A percentile compares a stretch with the other conserved stretches of the same genome.
These are phyloP conservation scores for Lichtheimia ramosa DNA, from an alignment of 371 early-diverging fungal species.

Conservation along the genomic window DNA sequence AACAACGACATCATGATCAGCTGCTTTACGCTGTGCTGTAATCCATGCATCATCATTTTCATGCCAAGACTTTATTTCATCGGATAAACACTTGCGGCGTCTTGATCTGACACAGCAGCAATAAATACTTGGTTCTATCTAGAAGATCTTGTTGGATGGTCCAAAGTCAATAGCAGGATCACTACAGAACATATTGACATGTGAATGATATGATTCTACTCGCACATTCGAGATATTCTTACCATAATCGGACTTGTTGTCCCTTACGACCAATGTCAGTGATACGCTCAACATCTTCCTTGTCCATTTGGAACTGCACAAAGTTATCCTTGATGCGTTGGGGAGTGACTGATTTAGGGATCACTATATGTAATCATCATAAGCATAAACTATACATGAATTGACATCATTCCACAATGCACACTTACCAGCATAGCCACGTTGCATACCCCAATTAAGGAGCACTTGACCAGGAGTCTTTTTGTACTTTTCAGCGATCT, in stretches of 20 bases:
- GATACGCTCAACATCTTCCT: constrained; percentile 34
- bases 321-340: constrained; percentile 48
- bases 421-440: constrained; percentile 51
- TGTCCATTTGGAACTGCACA: constrained; percentile 29
- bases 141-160: constrained; percentile 21
- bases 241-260: constrained; percentile 25
- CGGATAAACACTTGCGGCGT: no score
- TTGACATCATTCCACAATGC: neutral
- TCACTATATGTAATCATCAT: constrained; percentile 22
- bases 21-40: no score
- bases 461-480: constrained; percentile 72
- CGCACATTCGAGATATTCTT: neutral
- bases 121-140: no score
- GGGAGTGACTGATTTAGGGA: constrained; percentile 60
- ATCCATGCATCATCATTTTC: no score
- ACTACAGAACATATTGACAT: neutral
- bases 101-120: no score
- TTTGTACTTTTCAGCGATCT: constrained; percentile 71
- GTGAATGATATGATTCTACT: neutral
- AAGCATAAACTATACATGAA: no score
- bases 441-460: constrained; percentile 75
- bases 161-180: constrained; percentile 36
- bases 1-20: no score
- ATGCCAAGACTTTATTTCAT: no score
- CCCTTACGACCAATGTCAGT: constrained; percentile 27